A percentile compares a stretch with the other conserved stretches of the same genome.
Conservation (phyloP, 495 filamentous ascomycete species). For the Pseudoneurospora amorphoporcata region DNA sequence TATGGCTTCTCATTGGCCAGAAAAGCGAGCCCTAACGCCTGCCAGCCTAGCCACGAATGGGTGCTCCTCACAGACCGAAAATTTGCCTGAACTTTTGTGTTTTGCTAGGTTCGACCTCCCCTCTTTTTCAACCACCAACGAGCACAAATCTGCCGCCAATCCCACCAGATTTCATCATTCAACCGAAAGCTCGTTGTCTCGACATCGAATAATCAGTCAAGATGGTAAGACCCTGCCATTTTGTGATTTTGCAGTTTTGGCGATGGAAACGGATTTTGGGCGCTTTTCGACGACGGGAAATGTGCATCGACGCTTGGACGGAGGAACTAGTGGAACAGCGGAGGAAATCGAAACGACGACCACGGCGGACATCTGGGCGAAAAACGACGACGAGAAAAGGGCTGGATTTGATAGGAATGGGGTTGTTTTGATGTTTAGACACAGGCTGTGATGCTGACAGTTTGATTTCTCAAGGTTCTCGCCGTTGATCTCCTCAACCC, state of each 20-base stretch:
- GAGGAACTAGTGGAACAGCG: neutral
- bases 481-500: conserved; percentile 99
- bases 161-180: conserved; percentile 33
- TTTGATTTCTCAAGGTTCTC: conserved; percentile 65
- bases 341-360: neutral
- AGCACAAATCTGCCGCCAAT: conserved; percentile 37
- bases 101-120: conserved; percentile 22
- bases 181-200: conserved; percentile 36
- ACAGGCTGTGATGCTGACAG: conserved; percentile 26
- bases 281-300: neutral
- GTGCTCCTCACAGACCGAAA: conserved; percentile 26
- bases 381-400: neutral
- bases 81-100: conserved; percentile 24
- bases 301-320: neutral
- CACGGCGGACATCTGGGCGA: neutral
- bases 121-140: conserved; percentile 26
- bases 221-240: conserved; percentile 41
- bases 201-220: conserved; percentile 39
- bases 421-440: neutral
- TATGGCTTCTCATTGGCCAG: conserved; percentile 15
- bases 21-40: conserved; percentile 21
- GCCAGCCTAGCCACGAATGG: conserved; percentile 17
- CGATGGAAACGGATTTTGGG: neutral
- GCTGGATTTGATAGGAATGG: neutral
- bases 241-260: conserved; percentile 12